phyloP scores from a whole-genome alignment of 1,284 basidiomycete genomes.

The Marasmius sp. region DNA sequence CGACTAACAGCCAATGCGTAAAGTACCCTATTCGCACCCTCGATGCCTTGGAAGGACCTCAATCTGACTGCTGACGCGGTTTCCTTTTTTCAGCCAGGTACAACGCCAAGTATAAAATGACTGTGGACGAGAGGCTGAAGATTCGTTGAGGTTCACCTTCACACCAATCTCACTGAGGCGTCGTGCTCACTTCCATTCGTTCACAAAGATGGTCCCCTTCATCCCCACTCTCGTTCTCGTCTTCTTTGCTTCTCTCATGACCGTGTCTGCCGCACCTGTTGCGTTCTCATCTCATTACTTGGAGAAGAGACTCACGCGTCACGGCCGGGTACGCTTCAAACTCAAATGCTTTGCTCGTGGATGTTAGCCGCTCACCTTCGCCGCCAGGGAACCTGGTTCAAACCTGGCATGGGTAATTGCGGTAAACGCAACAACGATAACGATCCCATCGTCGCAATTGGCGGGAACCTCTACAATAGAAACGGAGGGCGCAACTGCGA shows the following conservation, averaged over 20 bases:
- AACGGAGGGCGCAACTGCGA: constrained; percentile 10
- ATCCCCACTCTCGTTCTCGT: constrained; percentile 40
- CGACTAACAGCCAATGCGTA: background rate
- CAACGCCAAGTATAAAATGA: background rate
- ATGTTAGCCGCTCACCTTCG: constrained; percentile 1
- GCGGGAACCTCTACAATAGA: constrained; percentile 7
- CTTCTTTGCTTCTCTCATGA: constrained; percentile 42
- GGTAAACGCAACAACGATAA: constrained; percentile 9
- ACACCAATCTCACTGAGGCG: background rate
- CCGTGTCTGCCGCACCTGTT: constrained; percentile 48
- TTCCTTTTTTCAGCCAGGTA: background rate
- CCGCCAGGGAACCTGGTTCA: constrained; percentile 31
- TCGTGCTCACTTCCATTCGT: constrained; percentile 10
- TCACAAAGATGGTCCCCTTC: constrained; percentile 35
- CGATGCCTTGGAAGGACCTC: background rate
- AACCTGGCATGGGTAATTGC: constrained; percentile 15
- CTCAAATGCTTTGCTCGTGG: background rate
- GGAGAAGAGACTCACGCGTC: constrained; percentile 47
- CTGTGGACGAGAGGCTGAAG: background rate
- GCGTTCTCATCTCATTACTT: constrained; percentile 33
- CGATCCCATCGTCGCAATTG: constrained; percentile 15
- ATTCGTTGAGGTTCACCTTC: background rate
- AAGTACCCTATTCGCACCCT: background rate
- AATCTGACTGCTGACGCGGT: background rate
- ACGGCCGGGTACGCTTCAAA: constrained; percentile 41